Percentiles rank a stretch among this genome's conserved stretches.
phyloP scores from a whole-genome alignment of 768 basidiomycete genomes.

The Russula foetens region DNA sequence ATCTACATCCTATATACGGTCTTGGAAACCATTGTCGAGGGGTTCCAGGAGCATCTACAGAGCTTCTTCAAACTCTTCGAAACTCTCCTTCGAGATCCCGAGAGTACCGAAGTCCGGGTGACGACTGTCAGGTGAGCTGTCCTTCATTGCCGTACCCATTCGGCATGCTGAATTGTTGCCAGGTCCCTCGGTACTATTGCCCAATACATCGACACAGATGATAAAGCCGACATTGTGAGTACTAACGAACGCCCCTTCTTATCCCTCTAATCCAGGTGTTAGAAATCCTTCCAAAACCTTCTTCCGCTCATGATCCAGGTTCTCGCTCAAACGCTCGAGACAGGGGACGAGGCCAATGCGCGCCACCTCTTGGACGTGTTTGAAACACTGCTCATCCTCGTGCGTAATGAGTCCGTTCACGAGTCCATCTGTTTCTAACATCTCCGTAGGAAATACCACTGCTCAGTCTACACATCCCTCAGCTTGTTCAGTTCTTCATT shows the following conservation, averaged over 20 bases:
- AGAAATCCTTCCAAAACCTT: conserved; percentile 84
- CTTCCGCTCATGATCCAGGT: conserved; percentile 86
- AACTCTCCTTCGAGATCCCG: conserved; percentile 65
- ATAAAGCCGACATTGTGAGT: conserved; percentile 80
- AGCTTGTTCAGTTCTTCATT: conserved; percentile 84
- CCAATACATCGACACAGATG: conserved; percentile 83
- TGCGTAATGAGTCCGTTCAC: conserved; percentile 28
- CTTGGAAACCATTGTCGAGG: conserved; percentile 84
- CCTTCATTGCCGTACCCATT: neutral
- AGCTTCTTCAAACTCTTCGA: conserved; percentile 77
- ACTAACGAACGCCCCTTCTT: neutral
- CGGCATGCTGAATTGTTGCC: neutral
- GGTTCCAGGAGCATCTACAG: conserved; percentile 69
- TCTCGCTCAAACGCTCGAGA: conserved; percentile 73
- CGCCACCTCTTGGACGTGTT: conserved; percentile 92
- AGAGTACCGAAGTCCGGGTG: conserved; percentile 84
- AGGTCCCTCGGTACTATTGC: conserved; percentile 89
- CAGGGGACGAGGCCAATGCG: conserved; percentile 71
- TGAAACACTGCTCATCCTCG: conserved; percentile 90
- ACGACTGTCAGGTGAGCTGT: conserved; percentile 67
- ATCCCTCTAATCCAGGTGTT: neutral
- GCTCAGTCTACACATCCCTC: conserved; percentile 78
- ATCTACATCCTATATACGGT: conserved; percentile 86
- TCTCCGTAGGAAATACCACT: conserved; percentile 80
- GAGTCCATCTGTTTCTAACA: neutral